These are phyloP conservation scores for Tilletiopsis washingtonensis DNA, from an alignment of 1,284 basidiomycete genomes.

Conservation along the genomic window DNA sequence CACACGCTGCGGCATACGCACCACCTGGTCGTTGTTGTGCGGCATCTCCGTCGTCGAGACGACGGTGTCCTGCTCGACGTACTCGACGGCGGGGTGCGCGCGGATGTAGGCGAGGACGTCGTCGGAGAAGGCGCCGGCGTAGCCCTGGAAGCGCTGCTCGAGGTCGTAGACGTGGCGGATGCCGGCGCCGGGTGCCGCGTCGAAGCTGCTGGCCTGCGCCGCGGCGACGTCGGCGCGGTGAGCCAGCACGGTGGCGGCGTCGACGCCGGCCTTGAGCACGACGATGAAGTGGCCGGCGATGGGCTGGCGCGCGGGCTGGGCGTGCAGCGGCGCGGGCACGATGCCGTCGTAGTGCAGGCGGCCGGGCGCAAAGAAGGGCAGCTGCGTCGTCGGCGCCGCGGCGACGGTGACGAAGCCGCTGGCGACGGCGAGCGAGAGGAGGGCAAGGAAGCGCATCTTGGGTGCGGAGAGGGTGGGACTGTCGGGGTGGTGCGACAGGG, in stretches of 20 bases:
- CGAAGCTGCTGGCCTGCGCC: slow-evolving; percentile 26
- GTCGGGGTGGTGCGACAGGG: no score
- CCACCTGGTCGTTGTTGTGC: slow-evolving; percentile 30
- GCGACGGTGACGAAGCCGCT: no score
- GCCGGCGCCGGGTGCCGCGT: slow-evolving; percentile 25
- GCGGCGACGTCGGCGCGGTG: slow-evolving; percentile 30
- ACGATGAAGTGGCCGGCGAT: slow-evolving; percentile 43
- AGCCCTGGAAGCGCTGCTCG: slow-evolving; percentile 57
- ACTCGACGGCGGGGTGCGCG: slow-evolving; percentile 79
- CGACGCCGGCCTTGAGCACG: slow-evolving; percentile 40
- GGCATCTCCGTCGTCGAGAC: slow-evolving; percentile 38
- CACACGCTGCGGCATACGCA: no score
- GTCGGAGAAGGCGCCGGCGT: slow-evolving; percentile 75
- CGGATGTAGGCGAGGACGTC: slow-evolving; percentile 71
- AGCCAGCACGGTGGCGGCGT: slow-evolving; percentile 25
- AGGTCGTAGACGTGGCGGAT: slow-evolving; percentile 42
- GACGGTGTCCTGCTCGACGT: slow-evolving; percentile 71
- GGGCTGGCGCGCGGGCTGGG: slow-evolving; percentile 14
- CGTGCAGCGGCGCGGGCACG: slow-evolving; percentile 2
- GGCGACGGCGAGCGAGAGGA: no score
- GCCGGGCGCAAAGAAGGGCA: slow-evolving; percentile 6
- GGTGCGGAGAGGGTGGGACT: no score
- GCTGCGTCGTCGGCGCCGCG: neutral
- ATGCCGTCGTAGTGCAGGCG: slow-evolving; percentile 3
- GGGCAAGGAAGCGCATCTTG: no score